Evolutionary conservation across 2,329 filamentous ascomycete genomes (phyloP), one percentile per base, ranked within the genome.

Genomic region (Chrysoporthe puriensis): DNA sequence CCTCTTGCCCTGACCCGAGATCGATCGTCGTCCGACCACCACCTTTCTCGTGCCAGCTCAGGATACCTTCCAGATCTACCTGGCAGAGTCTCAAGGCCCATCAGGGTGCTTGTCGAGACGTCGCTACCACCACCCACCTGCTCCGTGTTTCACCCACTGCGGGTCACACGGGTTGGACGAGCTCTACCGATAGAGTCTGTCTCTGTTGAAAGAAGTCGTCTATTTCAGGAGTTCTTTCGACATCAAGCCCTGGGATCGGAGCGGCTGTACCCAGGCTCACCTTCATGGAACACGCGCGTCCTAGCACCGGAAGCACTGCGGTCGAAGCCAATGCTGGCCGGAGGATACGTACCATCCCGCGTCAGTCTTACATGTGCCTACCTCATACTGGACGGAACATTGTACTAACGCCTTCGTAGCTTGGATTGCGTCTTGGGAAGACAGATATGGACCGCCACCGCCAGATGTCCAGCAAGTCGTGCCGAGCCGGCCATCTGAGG

Each of bases 351-450:
- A 74, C 76, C 9, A 67, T 79, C 34, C 77, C 77, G 57, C 74
- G 75, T 79, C 71, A 64, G 74, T 40, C 14, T 8, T 54, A 58
- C 7, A 40, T 26, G 40, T 32, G 34, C 36, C 52, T n/a, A 13
- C 6, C 4, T 6, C 18, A 36, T 59, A 36, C 26, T 48, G 18
- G 26, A 43, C 4, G 42, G 40, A 36, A 26, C 9, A 16, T 42
- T 36, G 2, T 68, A 54, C 73, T 74, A 64, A 72, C 64, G 43
- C 48, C 58, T 62, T 63, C 62, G 67, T 69, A 84, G 83, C 83
- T 48, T 85, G 83, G 83, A 83, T 85, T 68, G 79, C 80, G 69
- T 83, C 83, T 13, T 84, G 83, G 73, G 79, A 84, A 70, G 76
- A 76, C 43, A 74, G 77, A 59, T 77, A 81, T 69, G 81, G 81